Percentiles rank a stretch among this genome's conserved stretches.
Conservation (phyloP, 345 rosid species). For the Syzygium aromaticum region DNA sequence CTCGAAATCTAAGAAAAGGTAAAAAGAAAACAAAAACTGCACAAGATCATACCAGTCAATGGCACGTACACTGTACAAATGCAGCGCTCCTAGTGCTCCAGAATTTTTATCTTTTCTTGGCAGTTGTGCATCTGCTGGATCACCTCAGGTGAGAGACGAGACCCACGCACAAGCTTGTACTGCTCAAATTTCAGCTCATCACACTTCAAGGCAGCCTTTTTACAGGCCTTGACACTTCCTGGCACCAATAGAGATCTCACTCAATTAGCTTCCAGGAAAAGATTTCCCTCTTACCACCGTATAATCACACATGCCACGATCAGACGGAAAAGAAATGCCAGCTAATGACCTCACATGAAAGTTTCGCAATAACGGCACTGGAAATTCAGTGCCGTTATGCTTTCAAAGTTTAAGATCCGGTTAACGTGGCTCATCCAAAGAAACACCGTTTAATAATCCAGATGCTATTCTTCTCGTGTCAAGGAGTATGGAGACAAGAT, state of each 20-base stretch:
- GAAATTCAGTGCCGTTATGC: not conserved
- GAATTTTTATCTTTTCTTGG: conserved; percentile 54
- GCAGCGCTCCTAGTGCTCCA: conserved; percentile 23
- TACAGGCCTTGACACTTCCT: conserved; percentile 69
- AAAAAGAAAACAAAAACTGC: not conserved
- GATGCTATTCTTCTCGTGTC: fast-evolving
- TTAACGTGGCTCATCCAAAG: fast-evolving
- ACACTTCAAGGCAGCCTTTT: conserved; percentile 55
- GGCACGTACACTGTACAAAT: not conserved
- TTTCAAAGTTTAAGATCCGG: not conserved
- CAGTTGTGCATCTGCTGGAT: conserved; percentile 45
- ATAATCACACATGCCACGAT: fast-evolving
- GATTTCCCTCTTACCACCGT: not conserved
- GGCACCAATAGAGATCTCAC: not conserved
- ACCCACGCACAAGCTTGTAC: conserved; percentile 35
- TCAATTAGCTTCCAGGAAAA: not conserved
- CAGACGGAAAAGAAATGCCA: fast-evolving
- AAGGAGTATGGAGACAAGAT: not conserved
- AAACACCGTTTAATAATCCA: not conserved
- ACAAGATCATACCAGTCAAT: not conserved
- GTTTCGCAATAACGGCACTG: not conserved
- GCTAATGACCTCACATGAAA: not conserved
- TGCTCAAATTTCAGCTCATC: conserved; percentile 73
- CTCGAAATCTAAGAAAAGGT: not conserved
- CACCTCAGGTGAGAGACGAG: conserved; percentile 34